Base-by-base conservation (phyloP, 352 stramenopile genomes). In the Phytophthora quininea region DNA sequence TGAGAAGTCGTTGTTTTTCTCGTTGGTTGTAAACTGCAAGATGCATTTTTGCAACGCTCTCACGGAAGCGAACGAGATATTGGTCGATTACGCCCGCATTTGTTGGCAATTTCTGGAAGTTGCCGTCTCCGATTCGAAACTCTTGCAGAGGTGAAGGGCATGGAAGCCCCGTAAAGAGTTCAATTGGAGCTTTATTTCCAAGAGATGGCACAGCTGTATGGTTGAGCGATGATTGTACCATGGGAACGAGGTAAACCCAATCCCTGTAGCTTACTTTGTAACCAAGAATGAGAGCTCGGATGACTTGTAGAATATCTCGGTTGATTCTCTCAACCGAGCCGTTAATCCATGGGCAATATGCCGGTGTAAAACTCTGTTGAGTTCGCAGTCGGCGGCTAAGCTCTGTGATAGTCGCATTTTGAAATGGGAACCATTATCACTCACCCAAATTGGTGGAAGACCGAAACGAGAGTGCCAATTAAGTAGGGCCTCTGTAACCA, bases 321-420 rank as follows among this genome's bases (percentile, higher is more conserved):
- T 78, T 76, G 2, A 76, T 46, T 1, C 75, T 30, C 32, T 71
- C 68, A 0, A 78, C 52, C 0, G 69, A 74, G 37, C 74, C 66
- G 35, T 74, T 82, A 1, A 73, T 54, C 64, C 71, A 84, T 2
- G 72, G 75, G 14, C 46, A 55, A 45, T 78, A 78, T 0, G 60
- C 67, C 0, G 64, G 30, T 27, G 49, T 66, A 45, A 82, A 71
- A 10, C 57, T 9, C 35, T 78, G 74, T 29, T 69, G 33, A 2
- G 6, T 64, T 3, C 62, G 67, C 1, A 73, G 55, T 14, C 58
- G 2, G n/a, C 54, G 46, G 5, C 40, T 58, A 3, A 79, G 51
- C 8, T 75, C 54, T 15, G 35, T n/a, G 0, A 77, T 46, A 0
- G 74, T 50, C 10, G 57, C 19, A n/a, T 67, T 79, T 73, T 79